phyloP scores from a whole-genome alignment of 169 alveolate species.

The Plasmodium malariae region DNA sequence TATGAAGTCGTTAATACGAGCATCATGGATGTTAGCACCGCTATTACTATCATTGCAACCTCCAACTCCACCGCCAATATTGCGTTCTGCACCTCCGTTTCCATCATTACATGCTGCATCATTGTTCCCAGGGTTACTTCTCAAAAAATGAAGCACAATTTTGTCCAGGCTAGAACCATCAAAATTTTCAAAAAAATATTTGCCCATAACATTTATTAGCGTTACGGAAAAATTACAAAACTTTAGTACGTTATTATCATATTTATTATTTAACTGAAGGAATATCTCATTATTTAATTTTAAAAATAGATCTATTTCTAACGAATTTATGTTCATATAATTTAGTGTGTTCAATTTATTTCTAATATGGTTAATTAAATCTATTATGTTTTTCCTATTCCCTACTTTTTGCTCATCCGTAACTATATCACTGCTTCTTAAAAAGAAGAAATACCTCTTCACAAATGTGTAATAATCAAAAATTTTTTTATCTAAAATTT shows the following conservation, averaged over 20 bases:
- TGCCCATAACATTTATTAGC: conserved; percentile 25
- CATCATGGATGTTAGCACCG: too few species aligned
- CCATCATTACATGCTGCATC: neutral
- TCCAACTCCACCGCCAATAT: too few species aligned
- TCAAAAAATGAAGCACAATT: neutral
- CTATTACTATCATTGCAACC: too few species aligned
- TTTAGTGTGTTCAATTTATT: neutral
- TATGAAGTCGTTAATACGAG: neutral
- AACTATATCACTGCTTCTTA: neutral
- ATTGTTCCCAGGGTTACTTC: neutral
- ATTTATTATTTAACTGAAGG: conserved; percentile 10
- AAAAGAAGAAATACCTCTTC: conserved; percentile 17
- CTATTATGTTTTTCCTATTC: neutral
- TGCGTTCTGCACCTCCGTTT: too few species aligned
- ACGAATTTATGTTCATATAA: neutral
- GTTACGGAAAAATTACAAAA: conserved; percentile 36
- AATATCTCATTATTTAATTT: conserved; percentile 10
- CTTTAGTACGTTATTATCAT: conserved; percentile 1
- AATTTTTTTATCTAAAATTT: conserved; percentile 14
- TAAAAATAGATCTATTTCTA: conserved; percentile 21
- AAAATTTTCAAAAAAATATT: conserved; percentile 39
- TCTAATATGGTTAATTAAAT: neutral
- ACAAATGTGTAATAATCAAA: conserved; percentile 22
- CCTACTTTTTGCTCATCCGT: neutral
- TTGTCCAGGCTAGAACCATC: neutral